Evolutionary conservation across 192 early-diverging fungal genomes (phyloP), one percentile per base, ranked within the genome.

Genomic region (Geranomyces variabilis): DNA sequence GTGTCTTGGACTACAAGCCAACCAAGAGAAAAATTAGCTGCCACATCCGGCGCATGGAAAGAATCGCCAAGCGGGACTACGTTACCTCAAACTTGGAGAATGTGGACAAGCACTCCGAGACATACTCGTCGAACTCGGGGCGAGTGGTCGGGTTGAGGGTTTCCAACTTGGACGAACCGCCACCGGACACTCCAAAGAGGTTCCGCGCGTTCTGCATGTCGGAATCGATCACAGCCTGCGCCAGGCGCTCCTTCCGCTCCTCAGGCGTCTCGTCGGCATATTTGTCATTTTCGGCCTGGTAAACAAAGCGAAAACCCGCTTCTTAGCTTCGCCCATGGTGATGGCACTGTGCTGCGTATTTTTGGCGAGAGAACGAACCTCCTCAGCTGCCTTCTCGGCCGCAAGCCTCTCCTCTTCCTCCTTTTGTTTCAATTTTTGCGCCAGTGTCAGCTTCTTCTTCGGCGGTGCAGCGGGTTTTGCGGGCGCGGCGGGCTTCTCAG

Each of bases 171-270:
- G 73, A 75, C 19, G 46, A 30, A 12, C 55, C 41, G 13, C 26
- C 26, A 17, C 51, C 61, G 8, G 71, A 8, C 4, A 71, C 41
- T 45, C 65, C 80, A 65, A 86, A 80, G 31, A 86, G 66, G 19
- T 79, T 78, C 41, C 69, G 68, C 22, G 85, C 80, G 69, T 86
- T 84, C 51, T 84, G 78, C n/a, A 86, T 41, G 66, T 86, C 85
- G 19, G 75, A 28, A 46, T 83, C 82, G 15, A 82, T 45, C 12
- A 80, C 75, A 29, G 57, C 73, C 10, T 63, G 22, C 29, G 58
- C 59, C 58, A 83, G 63, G 21, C 85, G 77, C 26, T 56, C 58
- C 69, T 81, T 80, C 44, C 78, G 62, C 65, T 86, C 82, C 63
- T 74, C 74, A 7, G 78, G 66, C 0, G 84, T 83, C 57, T 84